phyloP scores from a whole-genome alignment of 164 flowering plant genomes.

The Macadamia integrifolia region DNA sequence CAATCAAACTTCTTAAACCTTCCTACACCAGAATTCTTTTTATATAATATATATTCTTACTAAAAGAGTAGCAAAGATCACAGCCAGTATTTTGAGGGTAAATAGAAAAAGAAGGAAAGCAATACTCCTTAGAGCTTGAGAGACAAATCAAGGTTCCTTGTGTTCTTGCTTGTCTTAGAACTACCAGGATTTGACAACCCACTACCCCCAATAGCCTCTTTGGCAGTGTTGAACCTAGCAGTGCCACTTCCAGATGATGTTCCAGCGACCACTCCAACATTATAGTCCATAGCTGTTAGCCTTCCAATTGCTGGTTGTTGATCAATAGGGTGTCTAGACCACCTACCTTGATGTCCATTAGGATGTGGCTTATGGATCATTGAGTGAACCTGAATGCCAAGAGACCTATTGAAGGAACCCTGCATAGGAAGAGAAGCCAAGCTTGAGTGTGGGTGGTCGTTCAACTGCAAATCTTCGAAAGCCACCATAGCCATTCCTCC shows the following conservation, averaged over 20 bases:
- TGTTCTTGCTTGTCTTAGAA: conserved; percentile 30
- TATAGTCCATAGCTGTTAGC: conserved; percentile 19
- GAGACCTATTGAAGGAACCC: conserved; percentile 40
- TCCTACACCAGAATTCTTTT: background rate
- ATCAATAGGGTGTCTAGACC: conserved; percentile 30
- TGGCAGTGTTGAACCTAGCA: conserved; percentile 30
- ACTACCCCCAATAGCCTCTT: conserved; percentile 19
- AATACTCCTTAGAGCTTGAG: conserved; percentile 39
- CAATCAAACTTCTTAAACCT: background rate
- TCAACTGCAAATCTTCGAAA: conserved; percentile 25
- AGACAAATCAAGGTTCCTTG: conserved; percentile 46
- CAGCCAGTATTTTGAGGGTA: background rate
- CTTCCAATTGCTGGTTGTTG: conserved; percentile 42
- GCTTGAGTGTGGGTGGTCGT: conserved; percentile 29
- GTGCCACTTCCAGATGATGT: conserved; percentile 20
- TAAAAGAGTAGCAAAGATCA: background rate
- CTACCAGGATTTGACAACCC: conserved; percentile 13
- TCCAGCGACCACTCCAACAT: background rate
- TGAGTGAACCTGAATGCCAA: conserved; percentile 64
- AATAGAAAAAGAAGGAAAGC: conserved; percentile 2
- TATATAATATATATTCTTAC: background rate
- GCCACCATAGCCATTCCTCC: conserved; percentile 8
- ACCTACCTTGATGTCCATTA: conserved; percentile 21
- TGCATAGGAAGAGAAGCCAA: conserved; percentile 58
- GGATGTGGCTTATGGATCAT: conserved; percentile 42